Percentiles rank a stretch among this genome's conserved stretches.
Conservation (phyloP, 2,329 filamentous ascomycete species). For the Leptodontidium sp. region DNA sequence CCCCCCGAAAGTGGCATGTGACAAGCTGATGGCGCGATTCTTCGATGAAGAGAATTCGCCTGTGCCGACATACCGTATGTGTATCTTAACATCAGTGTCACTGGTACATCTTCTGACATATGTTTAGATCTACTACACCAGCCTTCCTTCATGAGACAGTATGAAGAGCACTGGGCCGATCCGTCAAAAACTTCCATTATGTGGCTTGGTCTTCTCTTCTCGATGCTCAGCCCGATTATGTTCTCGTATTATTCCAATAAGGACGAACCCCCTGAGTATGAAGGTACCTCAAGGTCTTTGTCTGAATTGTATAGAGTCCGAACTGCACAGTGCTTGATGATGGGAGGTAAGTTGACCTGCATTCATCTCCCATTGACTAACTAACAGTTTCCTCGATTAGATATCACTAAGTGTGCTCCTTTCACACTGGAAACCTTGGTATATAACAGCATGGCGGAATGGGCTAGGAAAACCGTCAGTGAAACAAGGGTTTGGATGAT, state of each 20-base stretch:
- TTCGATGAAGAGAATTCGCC: conserved; percentile 79
- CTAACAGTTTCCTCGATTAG: conserved; percentile 52
- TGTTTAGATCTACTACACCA: conserved; percentile 74
- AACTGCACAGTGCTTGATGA: conserved; percentile 79
- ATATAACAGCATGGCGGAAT: conserved; percentile 77
- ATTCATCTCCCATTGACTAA: neutral
- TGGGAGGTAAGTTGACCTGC: conserved; percentile 59
- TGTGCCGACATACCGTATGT: conserved; percentile 52
- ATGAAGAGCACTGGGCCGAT: conserved; percentile 67
- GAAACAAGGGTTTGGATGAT: conserved; percentile 61
- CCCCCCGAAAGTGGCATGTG: conserved; percentile 78
- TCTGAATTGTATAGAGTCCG: conserved; percentile 70
- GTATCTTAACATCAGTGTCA: neutral
- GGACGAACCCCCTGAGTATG: conserved; percentile 79
- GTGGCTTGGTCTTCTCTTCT: conserved; percentile 81
- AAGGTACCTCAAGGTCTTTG: conserved; percentile 61
- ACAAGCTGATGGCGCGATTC: conserved; percentile 85
- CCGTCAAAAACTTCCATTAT: conserved; percentile 75
- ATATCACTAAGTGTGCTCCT: conserved; percentile 69
- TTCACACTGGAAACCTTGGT: conserved; percentile 79
- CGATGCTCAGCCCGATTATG: conserved; percentile 77
- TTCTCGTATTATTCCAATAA: conserved; percentile 78
- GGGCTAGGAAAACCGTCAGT: conserved; percentile 74
- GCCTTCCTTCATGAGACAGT: conserved; percentile 74
- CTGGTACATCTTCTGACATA: neutral